A percentile compares a stretch with the other conserved stretches of the same genome.
These are phyloP conservation scores for Leccinellum albellum DNA, from an alignment of 768 basidiomycete species.

Conservation along the genomic window DNA sequence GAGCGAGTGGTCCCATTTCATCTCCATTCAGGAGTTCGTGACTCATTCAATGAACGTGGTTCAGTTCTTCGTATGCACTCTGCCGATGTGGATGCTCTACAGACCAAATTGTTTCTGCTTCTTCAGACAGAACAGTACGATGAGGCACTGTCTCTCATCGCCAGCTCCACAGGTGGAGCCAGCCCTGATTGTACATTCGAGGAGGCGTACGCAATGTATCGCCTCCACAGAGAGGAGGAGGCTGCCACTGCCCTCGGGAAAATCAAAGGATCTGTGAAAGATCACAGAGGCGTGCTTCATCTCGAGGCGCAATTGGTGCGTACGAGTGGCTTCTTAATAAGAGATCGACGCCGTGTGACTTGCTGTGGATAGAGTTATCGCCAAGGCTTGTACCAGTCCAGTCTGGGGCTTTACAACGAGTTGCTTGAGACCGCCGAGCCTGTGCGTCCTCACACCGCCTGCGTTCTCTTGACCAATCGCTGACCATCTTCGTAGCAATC, in stretches of 20 bases:
- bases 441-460: constrained; percentile 43
- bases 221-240: constrained; percentile 72
- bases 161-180: constrained; percentile 13
- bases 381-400: constrained; percentile 66
- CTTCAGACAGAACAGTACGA: constrained; percentile 83
- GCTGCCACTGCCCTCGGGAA: constrained; percentile 50
- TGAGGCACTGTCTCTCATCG: constrained; percentile 60
- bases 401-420: constrained; percentile 76
- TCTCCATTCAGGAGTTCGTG: constrained; percentile 19
- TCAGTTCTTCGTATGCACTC: constrained; percentile 71
- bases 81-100: constrained; percentile 63
- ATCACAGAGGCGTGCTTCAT: constrained; percentile 65
- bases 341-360: constrained; percentile 13
- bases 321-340: constrained; percentile 11
- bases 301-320: constrained; percentile 86
- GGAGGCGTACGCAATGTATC: constrained; percentile 79
- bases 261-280: constrained; percentile 42
- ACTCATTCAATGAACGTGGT: constrained; percentile 9
- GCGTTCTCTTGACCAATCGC: neutral
- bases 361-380: constrained; percentile 61
- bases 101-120: constrained; percentile 84
- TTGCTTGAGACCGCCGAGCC: constrained; percentile 75
- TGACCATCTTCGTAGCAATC: constrained; percentile 50
- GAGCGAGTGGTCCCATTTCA: constrained; percentile 48
- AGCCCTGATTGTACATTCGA: constrained; percentile 48